Percentiles rank a stretch among this genome's conserved stretches.
phyloP scores from a whole-genome alignment of 768 basidiomycete genomes.

The Scleroderma bovista region DNA sequence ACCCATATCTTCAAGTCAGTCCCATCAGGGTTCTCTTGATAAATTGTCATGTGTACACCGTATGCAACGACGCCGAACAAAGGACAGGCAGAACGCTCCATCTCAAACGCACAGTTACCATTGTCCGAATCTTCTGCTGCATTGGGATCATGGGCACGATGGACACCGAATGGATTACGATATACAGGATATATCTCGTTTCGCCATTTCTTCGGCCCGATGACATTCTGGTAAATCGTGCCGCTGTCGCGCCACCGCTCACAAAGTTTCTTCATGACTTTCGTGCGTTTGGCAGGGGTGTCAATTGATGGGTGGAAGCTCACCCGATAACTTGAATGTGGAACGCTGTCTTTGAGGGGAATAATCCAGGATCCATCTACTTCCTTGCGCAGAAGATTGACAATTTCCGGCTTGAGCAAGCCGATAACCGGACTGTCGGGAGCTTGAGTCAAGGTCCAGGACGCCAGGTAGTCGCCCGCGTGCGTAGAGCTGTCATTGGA shows the following conservation, averaged over 20 bases:
- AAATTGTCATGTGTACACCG: constrained; percentile 87
- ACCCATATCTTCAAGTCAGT: constrained; percentile 67
- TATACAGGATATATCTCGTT: constrained; percentile 80
- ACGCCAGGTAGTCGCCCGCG: constrained; percentile 42
- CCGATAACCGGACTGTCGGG: constrained; percentile 53
- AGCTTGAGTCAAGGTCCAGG: constrained; percentile 50
- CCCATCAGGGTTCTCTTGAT: constrained; percentile 32
- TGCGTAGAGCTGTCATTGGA: constrained; percentile 21
- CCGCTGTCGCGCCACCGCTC: constrained; percentile 70
- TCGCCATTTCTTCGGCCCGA: constrained; percentile 79
- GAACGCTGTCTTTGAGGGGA: constrained; percentile 22
- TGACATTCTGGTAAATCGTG: constrained; percentile 50
- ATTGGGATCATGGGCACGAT: constrained; percentile 30
- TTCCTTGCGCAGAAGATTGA: constrained; percentile 50
- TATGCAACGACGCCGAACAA: constrained; percentile 89
- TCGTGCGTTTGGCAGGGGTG: constrained; percentile 55
- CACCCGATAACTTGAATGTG: constrained; percentile 25
- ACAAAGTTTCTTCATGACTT: constrained; percentile 59
- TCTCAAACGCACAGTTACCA: constrained; percentile 72
- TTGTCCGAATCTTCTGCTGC: constrained; percentile 27
- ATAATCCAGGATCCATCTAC: constrained; percentile 39
- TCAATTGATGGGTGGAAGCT: constrained; percentile 49
- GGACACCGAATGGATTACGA: constrained; percentile 56
- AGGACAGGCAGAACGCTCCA: constrained; percentile 86
- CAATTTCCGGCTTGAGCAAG: constrained; percentile 51